These are phyloP conservation scores for Tetrahymena malaccensis DNA, from an alignment of 73 alveolate genomes.

Conservation along the genomic window DNA sequence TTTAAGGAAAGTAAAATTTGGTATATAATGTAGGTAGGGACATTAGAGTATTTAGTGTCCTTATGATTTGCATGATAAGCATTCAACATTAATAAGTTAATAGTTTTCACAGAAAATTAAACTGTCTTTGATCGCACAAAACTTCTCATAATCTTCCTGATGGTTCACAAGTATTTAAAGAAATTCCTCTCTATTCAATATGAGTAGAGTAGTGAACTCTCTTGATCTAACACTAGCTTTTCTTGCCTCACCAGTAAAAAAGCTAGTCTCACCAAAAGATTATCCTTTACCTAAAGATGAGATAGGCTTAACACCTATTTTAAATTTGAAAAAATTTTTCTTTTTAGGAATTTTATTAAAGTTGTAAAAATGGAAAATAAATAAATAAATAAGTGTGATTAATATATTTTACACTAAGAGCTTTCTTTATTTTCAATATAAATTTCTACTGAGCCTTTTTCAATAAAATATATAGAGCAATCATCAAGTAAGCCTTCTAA, in stretches of 20 bases:
- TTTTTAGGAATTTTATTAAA: no score
- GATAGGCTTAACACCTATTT: background rate
- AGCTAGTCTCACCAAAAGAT: background rate
- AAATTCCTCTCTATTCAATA: background rate
- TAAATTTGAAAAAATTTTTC: no score
- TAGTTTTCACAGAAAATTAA: background rate
- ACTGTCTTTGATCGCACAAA: background rate
- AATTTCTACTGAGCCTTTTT: background rate
- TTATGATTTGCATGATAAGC: background rate
- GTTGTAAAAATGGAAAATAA: no score
- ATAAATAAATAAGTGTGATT: no score
- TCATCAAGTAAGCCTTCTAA: background rate
- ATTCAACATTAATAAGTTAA: background rate
- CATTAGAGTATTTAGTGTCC: background rate
- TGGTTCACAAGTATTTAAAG: background rate
- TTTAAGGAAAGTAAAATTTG: background rate
- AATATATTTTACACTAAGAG: background rate
- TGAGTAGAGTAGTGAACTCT: background rate
- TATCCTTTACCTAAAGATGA: background rate
- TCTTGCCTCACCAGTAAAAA: background rate
- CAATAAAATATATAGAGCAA: background rate
- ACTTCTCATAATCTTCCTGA: background rate
- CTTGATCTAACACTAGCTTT: background rate
- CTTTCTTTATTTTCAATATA: background rate
- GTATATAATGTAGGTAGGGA: background rate